phyloP scores from a whole-genome alignment of 257 asterid genomes.

The Linaria vulgaris region DNA sequence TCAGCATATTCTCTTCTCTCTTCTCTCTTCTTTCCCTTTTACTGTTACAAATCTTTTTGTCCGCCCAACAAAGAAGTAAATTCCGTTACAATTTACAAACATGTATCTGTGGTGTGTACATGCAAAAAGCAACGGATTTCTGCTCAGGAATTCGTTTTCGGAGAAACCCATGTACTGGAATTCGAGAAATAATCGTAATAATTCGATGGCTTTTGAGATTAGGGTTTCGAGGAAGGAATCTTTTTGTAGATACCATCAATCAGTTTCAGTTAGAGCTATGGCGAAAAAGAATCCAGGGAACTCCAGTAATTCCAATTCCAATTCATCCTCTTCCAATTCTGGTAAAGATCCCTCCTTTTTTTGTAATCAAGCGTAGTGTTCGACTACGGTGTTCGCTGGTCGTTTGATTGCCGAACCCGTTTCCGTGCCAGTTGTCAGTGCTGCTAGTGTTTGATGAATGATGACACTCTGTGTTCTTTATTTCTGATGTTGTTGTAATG shows the following conservation, averaged over 20 bases:
- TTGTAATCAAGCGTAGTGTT: too few species aligned
- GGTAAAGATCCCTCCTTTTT: constrained; percentile 30
- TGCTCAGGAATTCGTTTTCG: constrained; percentile 43
- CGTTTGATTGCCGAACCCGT: neutral
- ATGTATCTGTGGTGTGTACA: constrained; percentile 60
- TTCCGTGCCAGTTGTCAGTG: neutral
- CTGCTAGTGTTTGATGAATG: constrained; percentile 12
- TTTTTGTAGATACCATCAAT: constrained; percentile 32
- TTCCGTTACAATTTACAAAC: neutral
- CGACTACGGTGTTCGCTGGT: neutral
- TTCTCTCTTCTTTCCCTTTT: neutral
- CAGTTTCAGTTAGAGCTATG: constrained; percentile 56
- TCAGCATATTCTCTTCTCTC: constrained; percentile 35
- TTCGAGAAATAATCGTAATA: constrained; percentile 35
- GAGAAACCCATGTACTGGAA: constrained; percentile 56
- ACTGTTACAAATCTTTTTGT: neutral
- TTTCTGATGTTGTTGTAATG: constrained; percentile 6
- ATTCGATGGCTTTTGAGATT: constrained; percentile 41
- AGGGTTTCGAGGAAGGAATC: constrained; percentile 38
- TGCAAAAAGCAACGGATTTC: constrained; percentile 39
- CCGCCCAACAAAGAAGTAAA: constrained; percentile 1
- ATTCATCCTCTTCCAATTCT: constrained; percentile 49
- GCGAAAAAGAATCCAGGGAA: constrained; percentile 62
- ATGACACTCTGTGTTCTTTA: neutral
- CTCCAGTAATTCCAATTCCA: constrained; percentile 40